Conservation (phyloP, 2,329 filamentous ascomycete species). For the Drechslerella coelobrocha region DNA sequence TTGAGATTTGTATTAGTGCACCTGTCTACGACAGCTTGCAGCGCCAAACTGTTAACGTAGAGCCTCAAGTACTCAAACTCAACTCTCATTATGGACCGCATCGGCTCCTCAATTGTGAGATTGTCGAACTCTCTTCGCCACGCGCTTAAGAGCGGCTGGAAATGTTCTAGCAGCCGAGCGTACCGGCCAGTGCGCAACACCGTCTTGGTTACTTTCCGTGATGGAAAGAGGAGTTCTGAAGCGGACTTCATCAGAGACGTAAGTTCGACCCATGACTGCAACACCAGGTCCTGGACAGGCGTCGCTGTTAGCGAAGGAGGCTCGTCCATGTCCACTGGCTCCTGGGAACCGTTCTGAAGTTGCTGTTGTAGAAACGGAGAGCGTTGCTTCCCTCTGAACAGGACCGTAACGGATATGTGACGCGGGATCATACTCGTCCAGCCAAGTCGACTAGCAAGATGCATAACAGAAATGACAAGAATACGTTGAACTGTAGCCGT, state of each 20-base stretch:
- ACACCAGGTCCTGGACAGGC: conserved; percentile 39
- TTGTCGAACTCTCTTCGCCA: conserved; percentile 85
- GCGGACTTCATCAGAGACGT: conserved; percentile 90
- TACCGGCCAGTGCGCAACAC: conserved; percentile 88
- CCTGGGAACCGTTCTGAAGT: conserved; percentile 44
- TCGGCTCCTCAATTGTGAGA: conserved; percentile 72
- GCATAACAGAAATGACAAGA: conserved; percentile 87
- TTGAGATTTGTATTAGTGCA: conserved; percentile 68
- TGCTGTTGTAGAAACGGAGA: conserved; percentile 45
- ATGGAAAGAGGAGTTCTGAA: conserved; percentile 86
- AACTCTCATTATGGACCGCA: conserved; percentile 80
- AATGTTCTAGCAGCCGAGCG: conserved; percentile 77
- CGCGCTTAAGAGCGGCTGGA: conserved; percentile 76
- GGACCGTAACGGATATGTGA: conserved; percentile 52
- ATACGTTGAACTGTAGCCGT: conserved; percentile 59
- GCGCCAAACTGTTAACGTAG: conserved; percentile 89
- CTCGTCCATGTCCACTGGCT: conserved; percentile 40
- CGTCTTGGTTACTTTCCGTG: conserved; percentile 83
- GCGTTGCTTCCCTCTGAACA: conserved; percentile 49
- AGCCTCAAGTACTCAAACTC: conserved; percentile 96
- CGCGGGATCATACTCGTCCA: conserved; percentile 89
- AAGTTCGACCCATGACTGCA: conserved; percentile 89
- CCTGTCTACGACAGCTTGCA: conserved; percentile 93
- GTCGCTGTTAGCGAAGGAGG: conserved; percentile 44
- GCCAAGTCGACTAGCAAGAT: conserved; percentile 89